Conservation (phyloP, 108 stramenopile species). For the Skeletonema menzelii region DNA sequence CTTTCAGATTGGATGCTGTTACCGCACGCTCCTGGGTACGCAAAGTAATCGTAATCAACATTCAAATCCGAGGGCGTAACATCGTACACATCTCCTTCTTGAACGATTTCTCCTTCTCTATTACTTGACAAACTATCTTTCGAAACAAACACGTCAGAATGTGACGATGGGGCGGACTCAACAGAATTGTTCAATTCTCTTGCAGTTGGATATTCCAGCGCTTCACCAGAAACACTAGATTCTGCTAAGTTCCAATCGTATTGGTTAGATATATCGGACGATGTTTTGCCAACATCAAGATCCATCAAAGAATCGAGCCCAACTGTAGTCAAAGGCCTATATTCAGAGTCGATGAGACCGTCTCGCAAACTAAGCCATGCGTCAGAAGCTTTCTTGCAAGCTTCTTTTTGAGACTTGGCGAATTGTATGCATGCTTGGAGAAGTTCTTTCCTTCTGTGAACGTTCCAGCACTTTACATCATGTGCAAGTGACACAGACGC, state of each 20-base stretch:
- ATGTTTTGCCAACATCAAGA: neutral
- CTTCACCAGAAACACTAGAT: neutral
- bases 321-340: neutral
- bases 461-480: constrained; percentile 88
- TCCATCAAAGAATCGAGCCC: neutral
- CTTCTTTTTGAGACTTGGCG: constrained; percentile 76
- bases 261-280: neutral
- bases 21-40: constrained; percentile 11
- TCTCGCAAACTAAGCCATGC: constrained; percentile 83
- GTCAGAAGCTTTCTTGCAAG: constrained; percentile 64
- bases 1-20: neutral
- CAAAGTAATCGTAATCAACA: constrained; percentile 36
- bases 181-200: neutral
- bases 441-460: constrained; percentile 77
- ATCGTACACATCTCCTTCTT: constrained; percentile 20
- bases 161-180: neutral
- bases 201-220: neutral
- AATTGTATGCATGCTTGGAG: constrained; percentile 55
- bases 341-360: constrained; percentile 62
- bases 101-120: neutral
- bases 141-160: neutral
- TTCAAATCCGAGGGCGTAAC: constrained; percentile 20
- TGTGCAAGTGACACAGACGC: constrained; percentile 81
- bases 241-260: neutral
- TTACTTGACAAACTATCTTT: neutral